Evolutionary conservation across 306 rosid species (phyloP).

Genomic region (Geum urbanum): DNA sequence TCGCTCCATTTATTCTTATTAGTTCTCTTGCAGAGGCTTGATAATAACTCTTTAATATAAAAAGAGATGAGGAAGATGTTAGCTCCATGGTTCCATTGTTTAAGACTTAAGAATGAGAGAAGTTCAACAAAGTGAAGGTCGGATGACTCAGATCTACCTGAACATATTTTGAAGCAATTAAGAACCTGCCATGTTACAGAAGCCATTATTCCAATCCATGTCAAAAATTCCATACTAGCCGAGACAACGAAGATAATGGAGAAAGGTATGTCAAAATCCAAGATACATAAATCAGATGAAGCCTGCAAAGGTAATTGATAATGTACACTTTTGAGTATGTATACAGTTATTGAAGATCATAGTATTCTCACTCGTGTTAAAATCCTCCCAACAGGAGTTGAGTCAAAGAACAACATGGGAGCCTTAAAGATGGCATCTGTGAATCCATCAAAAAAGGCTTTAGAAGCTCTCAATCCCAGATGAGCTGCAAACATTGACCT

Average conservation of each 20-base stretch:
- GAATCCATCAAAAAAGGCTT: constrained; percentile 55
- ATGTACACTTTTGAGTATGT: background rate
- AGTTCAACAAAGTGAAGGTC: constrained; percentile 3
- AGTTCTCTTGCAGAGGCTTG: constrained; percentile 70
- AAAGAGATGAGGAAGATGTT: background rate
- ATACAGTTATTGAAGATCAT: background rate
- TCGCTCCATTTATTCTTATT: constrained; percentile 77
- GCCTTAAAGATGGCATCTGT: constrained; percentile 63
- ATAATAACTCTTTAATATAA: constrained; percentile 49
- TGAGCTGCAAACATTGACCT: constrained; percentile 38
- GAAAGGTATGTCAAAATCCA: constrained; percentile 78
- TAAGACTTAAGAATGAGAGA: constrained; percentile 7
- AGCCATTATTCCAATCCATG: constrained; percentile 45
- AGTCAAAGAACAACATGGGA: constrained; percentile 83
- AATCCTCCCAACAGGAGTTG: constrained; percentile 76
- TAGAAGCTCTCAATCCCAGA: constrained; percentile 74
- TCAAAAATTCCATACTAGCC: constrained; percentile 31
- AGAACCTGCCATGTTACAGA: constrained; percentile 83
- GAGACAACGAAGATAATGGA: constrained; percentile 33
- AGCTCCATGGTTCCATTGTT: background rate
- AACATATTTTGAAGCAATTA: constrained; percentile 45
- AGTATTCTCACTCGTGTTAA: constrained; percentile 58
- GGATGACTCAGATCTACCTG: constrained; percentile 38
- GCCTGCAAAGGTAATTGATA: constrained; percentile 44
- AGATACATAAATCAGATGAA: constrained; percentile 69